Evolutionary conservation across 2,329 filamentous ascomycete genomes (phyloP).

Genomic region (Aspergillus oerlinghausenensis): DNA sequence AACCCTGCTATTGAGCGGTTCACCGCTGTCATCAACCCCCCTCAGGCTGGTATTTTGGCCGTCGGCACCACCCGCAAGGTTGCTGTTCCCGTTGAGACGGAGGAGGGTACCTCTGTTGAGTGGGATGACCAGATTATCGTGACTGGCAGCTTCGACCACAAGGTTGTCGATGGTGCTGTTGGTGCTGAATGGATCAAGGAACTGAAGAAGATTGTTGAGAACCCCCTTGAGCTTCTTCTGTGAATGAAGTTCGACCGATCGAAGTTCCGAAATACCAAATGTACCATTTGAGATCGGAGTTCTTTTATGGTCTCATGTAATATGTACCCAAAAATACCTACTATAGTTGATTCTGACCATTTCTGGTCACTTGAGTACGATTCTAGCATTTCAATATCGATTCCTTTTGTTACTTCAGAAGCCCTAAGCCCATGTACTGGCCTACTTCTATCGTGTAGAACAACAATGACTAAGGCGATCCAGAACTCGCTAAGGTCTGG

Average conservation of each 20-base stretch:
- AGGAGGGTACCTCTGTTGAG: conserved; percentile 74
- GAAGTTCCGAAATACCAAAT: conserved; percentile 9
- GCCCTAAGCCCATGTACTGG: not conserved
- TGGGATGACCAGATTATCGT: conserved; percentile 98
- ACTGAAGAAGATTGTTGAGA: conserved; percentile 96
- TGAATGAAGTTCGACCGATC: conserved; percentile 44
- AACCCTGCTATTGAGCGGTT: conserved; percentile 94
- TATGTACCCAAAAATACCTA: conserved; percentile 36
- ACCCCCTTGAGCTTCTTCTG: conserved; percentile 89
- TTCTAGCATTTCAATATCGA: conserved; percentile 26
- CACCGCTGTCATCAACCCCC: conserved; percentile 98
- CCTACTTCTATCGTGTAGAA: not conserved
- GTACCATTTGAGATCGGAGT: conserved; percentile 13
- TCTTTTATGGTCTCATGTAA: conserved; percentile 18
- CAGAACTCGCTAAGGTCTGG: not conserved
- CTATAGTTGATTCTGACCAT: conserved; percentile 19
- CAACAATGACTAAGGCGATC: not conserved
- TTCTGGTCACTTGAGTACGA: conserved; percentile 25
- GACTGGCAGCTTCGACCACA: conserved; percentile 96
- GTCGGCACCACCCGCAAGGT: conserved; percentile 96
- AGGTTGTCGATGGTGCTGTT: conserved; percentile 93
- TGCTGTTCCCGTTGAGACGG: conserved; percentile 76
- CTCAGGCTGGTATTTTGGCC: conserved; percentile 90
- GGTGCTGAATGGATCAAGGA: conserved; percentile 95
- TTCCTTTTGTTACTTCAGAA: conserved; percentile 18